These are phyloP conservation scores for Venturia effusa DNA, from an alignment of 2,329 filamentous ascomycete genomes.

Conservation along the genomic window DNA sequence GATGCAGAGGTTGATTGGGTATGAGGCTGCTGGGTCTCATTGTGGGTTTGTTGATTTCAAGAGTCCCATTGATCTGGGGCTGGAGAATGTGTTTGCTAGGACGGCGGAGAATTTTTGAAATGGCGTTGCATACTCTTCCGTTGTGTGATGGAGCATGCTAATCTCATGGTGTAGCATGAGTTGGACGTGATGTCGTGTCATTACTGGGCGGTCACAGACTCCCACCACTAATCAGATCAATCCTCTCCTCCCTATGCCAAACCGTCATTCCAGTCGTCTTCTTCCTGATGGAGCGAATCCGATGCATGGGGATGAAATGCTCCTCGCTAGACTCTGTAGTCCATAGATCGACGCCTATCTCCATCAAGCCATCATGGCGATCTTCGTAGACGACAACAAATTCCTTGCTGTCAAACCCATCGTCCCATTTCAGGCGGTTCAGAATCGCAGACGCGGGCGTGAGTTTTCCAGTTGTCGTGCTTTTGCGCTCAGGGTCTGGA, in stretches of 20 bases:
- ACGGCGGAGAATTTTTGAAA: neutral
- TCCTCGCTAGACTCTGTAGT: constrained; percentile 5
- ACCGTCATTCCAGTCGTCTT: constrained; percentile 4
- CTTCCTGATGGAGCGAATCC: constrained; percentile 6
- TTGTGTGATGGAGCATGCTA: neutral
- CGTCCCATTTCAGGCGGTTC: constrained; percentile 10
- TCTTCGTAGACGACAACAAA: constrained; percentile 10
- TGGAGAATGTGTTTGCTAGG: constrained; percentile 2
- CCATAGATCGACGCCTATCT: constrained; percentile 4
- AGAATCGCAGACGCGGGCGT: constrained; percentile 3
- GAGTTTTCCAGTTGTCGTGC: neutral
- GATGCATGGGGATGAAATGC: constrained; percentile 7
- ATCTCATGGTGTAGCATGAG: no score
- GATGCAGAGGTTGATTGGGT: constrained; percentile 24
- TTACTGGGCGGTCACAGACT: neutral
- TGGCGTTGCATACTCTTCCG: neutral
- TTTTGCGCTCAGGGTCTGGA: neutral
- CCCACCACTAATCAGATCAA: constrained; percentile 11
- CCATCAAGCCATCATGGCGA: constrained; percentile 8
- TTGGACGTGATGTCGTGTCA: neutral
- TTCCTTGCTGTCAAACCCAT: constrained; percentile 1
- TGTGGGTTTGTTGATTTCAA: neutral
- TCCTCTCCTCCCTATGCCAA: constrained; percentile 10
- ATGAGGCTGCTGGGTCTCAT: constrained; percentile 14
- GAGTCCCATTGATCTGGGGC: neutral